These are phyloP conservation scores for Fistulinella prunicolor DNA, from an alignment of 768 basidiomycete species.

Conservation along the genomic window DNA sequence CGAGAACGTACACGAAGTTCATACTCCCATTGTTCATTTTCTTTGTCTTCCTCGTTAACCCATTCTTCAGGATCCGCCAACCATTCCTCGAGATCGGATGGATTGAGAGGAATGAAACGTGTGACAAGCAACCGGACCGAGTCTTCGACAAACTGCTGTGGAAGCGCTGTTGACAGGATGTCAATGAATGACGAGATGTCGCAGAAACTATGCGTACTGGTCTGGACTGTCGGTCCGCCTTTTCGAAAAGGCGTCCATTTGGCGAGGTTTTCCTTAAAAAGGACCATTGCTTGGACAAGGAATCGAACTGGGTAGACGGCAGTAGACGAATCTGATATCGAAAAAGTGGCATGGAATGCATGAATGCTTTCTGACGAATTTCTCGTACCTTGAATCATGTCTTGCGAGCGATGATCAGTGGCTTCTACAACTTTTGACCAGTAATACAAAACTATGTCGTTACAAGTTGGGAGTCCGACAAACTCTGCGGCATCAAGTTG, in stretches of 20 bases:
- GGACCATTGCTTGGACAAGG: conserved; percentile 79
- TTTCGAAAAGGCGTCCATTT: conserved; percentile 71
- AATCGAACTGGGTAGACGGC: conserved; percentile 76
- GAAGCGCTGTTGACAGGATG: conserved; percentile 44
- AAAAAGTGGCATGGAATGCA: neutral
- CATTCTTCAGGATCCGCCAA: conserved; percentile 91
- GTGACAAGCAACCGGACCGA: conserved; percentile 76
- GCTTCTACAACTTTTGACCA: conserved; percentile 79
- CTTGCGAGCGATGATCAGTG: conserved; percentile 46
- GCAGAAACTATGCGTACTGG: conserved; percentile 40
- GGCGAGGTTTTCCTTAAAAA: conserved; percentile 79
- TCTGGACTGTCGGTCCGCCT: conserved; percentile 56
- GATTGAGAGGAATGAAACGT: conserved; percentile 80
- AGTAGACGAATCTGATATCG: conserved; percentile 50
- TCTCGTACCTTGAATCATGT: conserved; percentile 55
- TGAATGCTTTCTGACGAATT: neutral
- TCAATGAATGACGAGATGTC: conserved; percentile 8
- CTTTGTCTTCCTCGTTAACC: conserved; percentile 86
- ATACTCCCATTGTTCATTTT: conserved; percentile 90
- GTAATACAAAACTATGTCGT: conserved; percentile 71
- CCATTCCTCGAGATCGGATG: conserved; percentile 81
- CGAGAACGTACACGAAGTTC: conserved; percentile 71
- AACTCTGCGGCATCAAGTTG: conserved; percentile 59
- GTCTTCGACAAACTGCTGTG: conserved; percentile 67
- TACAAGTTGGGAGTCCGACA: conserved; percentile 57